These are phyloP conservation scores for Eutrema japonicum DNA, from an alignment of 345 rosid species.

Conservation along the genomic window DNA sequence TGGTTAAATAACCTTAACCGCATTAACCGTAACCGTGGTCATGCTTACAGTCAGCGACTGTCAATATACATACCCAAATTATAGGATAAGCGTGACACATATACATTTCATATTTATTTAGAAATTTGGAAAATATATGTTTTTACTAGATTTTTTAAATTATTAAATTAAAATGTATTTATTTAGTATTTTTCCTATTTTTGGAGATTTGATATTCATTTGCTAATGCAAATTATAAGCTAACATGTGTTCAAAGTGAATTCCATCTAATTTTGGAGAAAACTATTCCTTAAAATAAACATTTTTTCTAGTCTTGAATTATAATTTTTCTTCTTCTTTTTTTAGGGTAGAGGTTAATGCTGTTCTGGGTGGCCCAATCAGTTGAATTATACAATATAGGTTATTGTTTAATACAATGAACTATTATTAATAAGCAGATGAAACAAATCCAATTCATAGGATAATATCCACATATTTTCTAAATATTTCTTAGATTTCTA, in stretches of 20 bases:
- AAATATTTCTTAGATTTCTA: background rate
- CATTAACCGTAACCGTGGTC: too few species aligned
- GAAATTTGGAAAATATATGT: background rate
- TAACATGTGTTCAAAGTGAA: background rate
- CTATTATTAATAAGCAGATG: background rate
- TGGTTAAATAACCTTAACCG: too few species aligned
- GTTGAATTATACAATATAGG: background rate
- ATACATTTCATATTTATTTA: background rate
- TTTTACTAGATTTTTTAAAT: background rate
- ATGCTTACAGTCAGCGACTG: background rate
- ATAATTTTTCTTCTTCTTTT: background rate
- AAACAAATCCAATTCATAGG: slow-evolving; percentile 3
- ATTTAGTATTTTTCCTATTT: background rate
- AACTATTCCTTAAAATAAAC: background rate
- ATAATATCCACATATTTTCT: background rate
- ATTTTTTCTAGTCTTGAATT: background rate
- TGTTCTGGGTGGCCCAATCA: too few species aligned
- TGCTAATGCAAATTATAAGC: background rate
- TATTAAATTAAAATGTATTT: background rate
- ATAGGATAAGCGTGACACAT: background rate
- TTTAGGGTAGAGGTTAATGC: background rate
- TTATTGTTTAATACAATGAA: background rate
- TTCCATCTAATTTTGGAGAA: background rate
- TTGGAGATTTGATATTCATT: background rate
- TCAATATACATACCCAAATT: background rate